Evolutionary conservation across 1,284 basidiomycete genomes (phyloP), one percentile per base, ranked within the genome.

Genomic region (Tetrapyrgos nigripes): DNA sequence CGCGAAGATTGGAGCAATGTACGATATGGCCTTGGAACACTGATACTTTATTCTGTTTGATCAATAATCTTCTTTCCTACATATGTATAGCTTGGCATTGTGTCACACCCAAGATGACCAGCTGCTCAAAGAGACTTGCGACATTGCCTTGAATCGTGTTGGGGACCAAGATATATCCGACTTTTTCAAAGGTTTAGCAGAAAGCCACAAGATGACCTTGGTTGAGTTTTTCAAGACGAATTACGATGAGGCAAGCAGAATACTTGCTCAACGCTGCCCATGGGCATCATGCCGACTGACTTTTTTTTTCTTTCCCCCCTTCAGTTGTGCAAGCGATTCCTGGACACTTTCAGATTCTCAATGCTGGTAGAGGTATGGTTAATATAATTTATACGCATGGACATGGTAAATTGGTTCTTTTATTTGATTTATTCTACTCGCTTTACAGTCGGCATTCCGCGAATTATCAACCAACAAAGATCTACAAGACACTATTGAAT

Each of bases 81-180:
- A n/a, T 14, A 8, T 33, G 8, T 33, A 9, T 49, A 73, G 65
- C 53, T 60, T 64, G 48, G 85, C 80, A 2, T 72, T 88, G 75
- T 78, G 79, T 24, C 69, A 74, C 9, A 73, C 81, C 9, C 68
- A 77, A 66, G 79, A 86, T 73, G 63, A 73, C 11, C 74, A 67
- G 53, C 71, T 88, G 35, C 70, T 87, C 50, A 76, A 87, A 52
- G 79, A 83, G 72, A 89, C 88, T 0, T 83, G 90, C 64, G 72
- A 81, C 19, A 82, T 80, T 65, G 84, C 89, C 68, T 68, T 83
- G 62, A 76, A 77, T 55, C 84, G 82, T 62, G 75, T 83, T 62
- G 79, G 86, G 71, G 83, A 86, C 65, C 89, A 92, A 73, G 89
- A 92, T 69, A 75, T 87, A 44, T 73, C 84, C 54, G 84, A 85